Percentiles rank a stretch among this genome's conserved stretches.
These are phyloP conservation scores for Sherardia arvensis DNA, from an alignment of 257 asterid genomes.

Conservation along the genomic window DNA sequence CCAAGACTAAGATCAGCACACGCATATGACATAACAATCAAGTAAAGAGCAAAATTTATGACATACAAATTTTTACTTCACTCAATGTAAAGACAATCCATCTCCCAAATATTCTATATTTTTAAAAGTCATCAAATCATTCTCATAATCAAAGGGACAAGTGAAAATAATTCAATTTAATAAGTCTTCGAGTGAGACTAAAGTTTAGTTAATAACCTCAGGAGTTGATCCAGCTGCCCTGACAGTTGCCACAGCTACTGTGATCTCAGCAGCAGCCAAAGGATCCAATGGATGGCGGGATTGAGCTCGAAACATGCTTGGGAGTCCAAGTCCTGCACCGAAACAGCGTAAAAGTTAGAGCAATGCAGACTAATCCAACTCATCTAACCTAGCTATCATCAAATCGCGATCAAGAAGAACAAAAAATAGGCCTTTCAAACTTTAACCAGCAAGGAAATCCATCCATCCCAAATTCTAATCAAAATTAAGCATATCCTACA, in stretches of 20 bases:
- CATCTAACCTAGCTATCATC: not conserved
- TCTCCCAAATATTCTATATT: not conserved
- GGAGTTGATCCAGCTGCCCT: slow-evolving; percentile 99
- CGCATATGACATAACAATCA: not conserved
- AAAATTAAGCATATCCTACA: not conserved
- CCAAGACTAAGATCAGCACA: not conserved
- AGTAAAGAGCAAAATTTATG: not conserved
- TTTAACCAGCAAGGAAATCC: not conserved
- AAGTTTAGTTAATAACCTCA: slow-evolving; percentile 39
- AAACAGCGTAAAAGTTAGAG: not conserved
- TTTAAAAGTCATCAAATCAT: no score
- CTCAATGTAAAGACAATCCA: not conserved
- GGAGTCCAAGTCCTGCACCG: slow-evolving; percentile 2
- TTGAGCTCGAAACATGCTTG: slow-evolving; percentile 45
- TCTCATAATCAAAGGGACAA: not conserved
- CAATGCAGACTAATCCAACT: not conserved
- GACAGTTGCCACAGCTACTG: slow-evolving; percentile 89
- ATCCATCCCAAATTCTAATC: not conserved
- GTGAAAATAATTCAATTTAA: not conserved
- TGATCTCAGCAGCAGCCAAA: slow-evolving; percentile 76
- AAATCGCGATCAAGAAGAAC: not conserved
- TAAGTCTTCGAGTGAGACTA: not conserved
- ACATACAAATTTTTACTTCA: not conserved
- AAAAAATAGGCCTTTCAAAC: not conserved
- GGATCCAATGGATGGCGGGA: slow-evolving; percentile 92